Conservation (phyloP, 164 flowering plant genomes). For the Cinnamomum micranthum region DNA sequence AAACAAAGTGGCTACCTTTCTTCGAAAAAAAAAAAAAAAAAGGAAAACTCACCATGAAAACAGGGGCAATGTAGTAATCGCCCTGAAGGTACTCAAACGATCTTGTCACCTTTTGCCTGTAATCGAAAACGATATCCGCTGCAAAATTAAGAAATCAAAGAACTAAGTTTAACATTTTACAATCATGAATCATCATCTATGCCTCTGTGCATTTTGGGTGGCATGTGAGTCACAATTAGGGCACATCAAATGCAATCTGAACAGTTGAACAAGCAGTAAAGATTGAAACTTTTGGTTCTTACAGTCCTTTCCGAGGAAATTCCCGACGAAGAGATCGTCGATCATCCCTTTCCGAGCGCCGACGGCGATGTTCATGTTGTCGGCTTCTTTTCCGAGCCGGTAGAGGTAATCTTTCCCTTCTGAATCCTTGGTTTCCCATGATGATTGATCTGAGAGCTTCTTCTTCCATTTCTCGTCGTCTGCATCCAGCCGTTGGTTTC, state of each 20-base stretch:
- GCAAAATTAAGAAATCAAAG: conserved; percentile 13
- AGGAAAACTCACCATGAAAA: conserved; percentile 57
- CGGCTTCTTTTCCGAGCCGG: conserved; percentile 80
- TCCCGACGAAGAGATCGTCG: conserved; percentile 80
- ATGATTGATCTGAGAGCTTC: conserved; percentile 71
- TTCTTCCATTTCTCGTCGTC: conserved; percentile 9
- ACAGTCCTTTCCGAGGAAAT: conserved; percentile 89
- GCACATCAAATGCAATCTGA: background rate
- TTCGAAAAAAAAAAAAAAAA: background rate
- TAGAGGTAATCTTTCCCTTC: conserved; percentile 80
- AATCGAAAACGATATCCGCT: conserved; percentile 98
- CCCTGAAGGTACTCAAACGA: conserved; percentile 89
- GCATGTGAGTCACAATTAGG: background rate
- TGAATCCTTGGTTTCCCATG: conserved; percentile 87
- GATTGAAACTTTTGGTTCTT: conserved; percentile 1
- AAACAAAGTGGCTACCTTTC: background rate
- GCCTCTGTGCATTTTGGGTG: background rate
- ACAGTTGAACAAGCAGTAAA: background rate
- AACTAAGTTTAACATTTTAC: background rate
- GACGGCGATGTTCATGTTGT: conserved; percentile 79
- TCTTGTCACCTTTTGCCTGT: conserved; percentile 83
- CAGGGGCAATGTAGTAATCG: conserved; percentile 89
- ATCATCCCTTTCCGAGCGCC: conserved; percentile 83
- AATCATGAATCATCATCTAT: background rate
- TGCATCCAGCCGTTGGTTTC: background rate